Conservation (phyloP, 2,329 filamentous ascomycete species). For the Graphilbum ipis-grandicollis region DNA sequence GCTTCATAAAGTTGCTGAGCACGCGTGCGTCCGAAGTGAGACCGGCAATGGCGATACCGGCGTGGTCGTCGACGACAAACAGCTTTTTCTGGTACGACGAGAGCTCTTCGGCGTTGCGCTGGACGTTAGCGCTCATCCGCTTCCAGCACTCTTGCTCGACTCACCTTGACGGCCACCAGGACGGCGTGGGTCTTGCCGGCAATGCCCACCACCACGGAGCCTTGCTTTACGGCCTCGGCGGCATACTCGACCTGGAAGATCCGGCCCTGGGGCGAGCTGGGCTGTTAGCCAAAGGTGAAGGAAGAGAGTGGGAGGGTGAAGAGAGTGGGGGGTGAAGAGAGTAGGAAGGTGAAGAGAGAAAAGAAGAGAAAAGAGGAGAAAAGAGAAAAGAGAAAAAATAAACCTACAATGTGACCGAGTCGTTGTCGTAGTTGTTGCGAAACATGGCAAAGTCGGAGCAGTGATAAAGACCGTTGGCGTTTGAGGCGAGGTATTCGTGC, state of each 20-base stretch:
- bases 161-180: constrained; percentile 87
- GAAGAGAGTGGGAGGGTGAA: no score
- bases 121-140: no score
- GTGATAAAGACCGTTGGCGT: no score
- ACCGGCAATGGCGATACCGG: constrained; percentile 87
- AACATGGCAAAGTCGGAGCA: constrained; percentile 76
- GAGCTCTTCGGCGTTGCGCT: constrained; percentile 98
- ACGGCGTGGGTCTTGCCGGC: constrained; percentile 97
- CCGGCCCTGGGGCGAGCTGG: constrained; percentile 90
- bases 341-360: no score
- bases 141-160: no score
- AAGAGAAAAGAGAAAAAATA: no score
- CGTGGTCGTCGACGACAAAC: constrained; percentile 88
- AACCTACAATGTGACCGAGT: constrained; percentile 93
- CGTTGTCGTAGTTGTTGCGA: constrained; percentile 99
- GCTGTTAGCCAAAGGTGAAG: no score
- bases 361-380: no score
- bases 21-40: constrained; percentile 96
- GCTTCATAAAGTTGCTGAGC: constrained; percentile 99
- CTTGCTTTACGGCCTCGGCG: constrained; percentile 96
- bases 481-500: neutral
- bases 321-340: no score
- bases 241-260: constrained; percentile 99
- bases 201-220: constrained; percentile 91
- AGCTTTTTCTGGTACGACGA: constrained; percentile 99